Evolutionary conservation across 116 monocot genomes (phyloP).

Genomic region (Papilionanthe hybrid): DNA sequence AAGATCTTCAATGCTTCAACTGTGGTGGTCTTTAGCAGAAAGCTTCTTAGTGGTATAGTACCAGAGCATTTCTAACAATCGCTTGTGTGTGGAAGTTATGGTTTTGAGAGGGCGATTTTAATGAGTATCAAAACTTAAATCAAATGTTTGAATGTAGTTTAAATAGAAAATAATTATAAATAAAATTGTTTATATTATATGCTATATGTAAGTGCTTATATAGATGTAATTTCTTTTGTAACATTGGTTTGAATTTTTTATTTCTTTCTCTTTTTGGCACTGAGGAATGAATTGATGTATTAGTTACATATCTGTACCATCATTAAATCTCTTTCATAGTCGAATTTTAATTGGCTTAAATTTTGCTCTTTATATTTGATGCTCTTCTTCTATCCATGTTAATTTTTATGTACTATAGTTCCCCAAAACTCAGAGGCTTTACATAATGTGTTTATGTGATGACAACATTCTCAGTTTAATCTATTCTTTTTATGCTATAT

Average conservation of each 20-base stretch:
- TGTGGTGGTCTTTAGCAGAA: neutral
- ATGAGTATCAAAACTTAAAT: neutral
- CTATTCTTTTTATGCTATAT: too few relatives aligned
- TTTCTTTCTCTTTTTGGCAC: neutral
- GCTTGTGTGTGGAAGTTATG: neutral
- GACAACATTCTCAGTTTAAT: neutral
- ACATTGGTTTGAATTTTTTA: neutral
- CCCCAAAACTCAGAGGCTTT: neutral
- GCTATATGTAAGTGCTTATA: neutral
- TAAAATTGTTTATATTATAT: neutral
- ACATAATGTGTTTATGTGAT: neutral
- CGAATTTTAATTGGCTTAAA: neutral
- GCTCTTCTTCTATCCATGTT: neutral
- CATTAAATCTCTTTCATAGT: neutral
- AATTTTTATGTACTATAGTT: neutral
- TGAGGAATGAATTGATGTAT: neutral
- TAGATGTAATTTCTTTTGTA: neutral
- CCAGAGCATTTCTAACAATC: neutral
- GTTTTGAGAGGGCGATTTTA: neutral
- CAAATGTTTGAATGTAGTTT: neutral
- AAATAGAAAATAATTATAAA: neutral
- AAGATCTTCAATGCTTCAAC: neutral
- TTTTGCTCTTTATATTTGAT: neutral
- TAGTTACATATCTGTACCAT: neutral
- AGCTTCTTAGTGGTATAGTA: neutral